Conservation (phyloP, 768 basidiomycete species). For the Tricholoma matsutake region DNA sequence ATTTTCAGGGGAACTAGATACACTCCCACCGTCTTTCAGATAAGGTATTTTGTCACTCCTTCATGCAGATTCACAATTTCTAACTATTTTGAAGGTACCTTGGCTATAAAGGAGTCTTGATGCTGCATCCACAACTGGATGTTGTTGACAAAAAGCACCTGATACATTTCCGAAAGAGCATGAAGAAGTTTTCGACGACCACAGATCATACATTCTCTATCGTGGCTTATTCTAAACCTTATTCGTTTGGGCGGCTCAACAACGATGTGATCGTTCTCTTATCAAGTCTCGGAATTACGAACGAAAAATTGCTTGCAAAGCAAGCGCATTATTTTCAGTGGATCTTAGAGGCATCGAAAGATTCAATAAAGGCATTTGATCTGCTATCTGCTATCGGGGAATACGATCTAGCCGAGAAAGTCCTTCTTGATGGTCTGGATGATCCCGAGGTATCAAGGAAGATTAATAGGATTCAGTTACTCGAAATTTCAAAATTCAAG, state of each 20-base stretch:
- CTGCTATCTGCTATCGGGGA: constrained; percentile 51
- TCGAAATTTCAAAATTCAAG: constrained; percentile 48
- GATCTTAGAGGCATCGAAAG: constrained; percentile 48
- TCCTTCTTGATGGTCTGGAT: constrained; percentile 55
- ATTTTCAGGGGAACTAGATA: constrained; percentile 54
- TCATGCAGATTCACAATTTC: neutral
- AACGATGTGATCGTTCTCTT: constrained; percentile 68
- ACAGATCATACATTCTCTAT: constrained; percentile 62
- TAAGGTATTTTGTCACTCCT: constrained; percentile 38
- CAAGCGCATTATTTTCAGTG: constrained; percentile 58
- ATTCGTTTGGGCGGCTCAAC: constrained; percentile 63
- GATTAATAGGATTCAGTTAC: constrained; percentile 43
- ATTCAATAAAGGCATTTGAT: constrained; percentile 50
- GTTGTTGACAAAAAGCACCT: constrained; percentile 43
- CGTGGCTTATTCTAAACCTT: constrained; percentile 61
- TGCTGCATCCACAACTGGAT: constrained; percentile 56
- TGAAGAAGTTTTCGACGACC: constrained; percentile 65
- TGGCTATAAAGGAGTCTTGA: constrained; percentile 72
- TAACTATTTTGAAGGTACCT: constrained; percentile 42
- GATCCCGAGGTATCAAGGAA: constrained; percentile 34
- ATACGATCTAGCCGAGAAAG: constrained; percentile 46
- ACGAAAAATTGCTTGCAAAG: constrained; percentile 51
- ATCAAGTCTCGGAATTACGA: constrained; percentile 57
- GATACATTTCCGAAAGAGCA: constrained; percentile 62
- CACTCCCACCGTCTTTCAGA: constrained; percentile 61